Evolutionary conservation across 2,329 filamentous ascomycete species (phyloP).

Genomic region (Beauveria rudraprayagi): DNA sequence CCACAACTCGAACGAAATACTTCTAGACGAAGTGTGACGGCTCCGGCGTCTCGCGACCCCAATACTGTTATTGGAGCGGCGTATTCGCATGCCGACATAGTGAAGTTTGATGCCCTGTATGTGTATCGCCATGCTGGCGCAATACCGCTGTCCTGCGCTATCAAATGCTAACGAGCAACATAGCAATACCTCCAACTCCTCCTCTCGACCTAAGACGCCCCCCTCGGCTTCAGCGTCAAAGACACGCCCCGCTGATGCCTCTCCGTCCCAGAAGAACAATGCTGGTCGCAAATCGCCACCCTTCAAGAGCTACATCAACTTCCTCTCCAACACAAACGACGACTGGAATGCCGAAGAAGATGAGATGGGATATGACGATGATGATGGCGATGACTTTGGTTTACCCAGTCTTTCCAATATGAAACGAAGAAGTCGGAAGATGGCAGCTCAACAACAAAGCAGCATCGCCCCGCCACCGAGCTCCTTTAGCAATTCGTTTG

Average conservation of each 20-base stretch:
- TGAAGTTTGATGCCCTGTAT: conserved; percentile 78
- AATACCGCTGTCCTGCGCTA: background rate
- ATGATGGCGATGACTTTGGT: conserved; percentile 91
- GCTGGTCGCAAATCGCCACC: conserved; percentile 53
- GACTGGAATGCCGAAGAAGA: conserved; percentile 74
- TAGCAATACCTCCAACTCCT: conserved; percentile 52
- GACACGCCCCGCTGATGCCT: conserved; percentile 41
- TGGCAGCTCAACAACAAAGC: conserved; percentile 36
- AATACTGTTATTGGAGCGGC: conserved; percentile 82
- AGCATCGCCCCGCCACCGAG: conserved; percentile 24
- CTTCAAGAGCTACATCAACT: conserved; percentile 69
- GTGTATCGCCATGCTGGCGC: conserved; percentile 19
- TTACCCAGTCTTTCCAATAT: conserved; percentile 87
- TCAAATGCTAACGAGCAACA: conserved; percentile 13
- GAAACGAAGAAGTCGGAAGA: conserved; percentile 60
- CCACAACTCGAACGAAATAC: conserved; percentile 46
- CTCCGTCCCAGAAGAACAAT: conserved; percentile 45
- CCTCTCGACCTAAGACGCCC: conserved; percentile 67
- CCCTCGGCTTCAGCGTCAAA: conserved; percentile 51
- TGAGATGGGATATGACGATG: conserved; percentile 75
- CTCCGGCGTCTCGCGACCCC: conserved; percentile 43
- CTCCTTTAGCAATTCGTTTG: conserved; percentile 31
- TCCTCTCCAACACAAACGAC: conserved; percentile 72
- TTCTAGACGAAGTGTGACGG: conserved; percentile 40
- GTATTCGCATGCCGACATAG: conserved; percentile 92